Evolutionary conservation across 768 basidiomycete species (phyloP), one percentile per base, ranked within the genome.

Genomic region (Phylloporus arenicola): DNA sequence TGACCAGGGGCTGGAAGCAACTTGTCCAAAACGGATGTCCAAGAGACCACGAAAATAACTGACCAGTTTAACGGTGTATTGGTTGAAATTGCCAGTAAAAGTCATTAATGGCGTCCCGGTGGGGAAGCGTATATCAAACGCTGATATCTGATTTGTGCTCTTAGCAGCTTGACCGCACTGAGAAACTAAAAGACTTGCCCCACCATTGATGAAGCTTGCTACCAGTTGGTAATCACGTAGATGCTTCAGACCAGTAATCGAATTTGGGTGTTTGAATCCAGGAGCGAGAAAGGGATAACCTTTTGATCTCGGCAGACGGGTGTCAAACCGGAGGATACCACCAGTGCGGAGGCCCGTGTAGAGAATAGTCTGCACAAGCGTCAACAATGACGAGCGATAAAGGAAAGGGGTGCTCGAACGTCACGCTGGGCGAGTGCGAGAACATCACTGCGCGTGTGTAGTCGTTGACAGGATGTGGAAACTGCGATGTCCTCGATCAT

Each of bases 261-360:
- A 79, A 41, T 72, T 75, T 13, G 67, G 63, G 34, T 57, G 58
- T 8, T 56, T 48, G 13, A 55, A 75, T 29, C 66, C 57, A 19
- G 64, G 61, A 24, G 67, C 61, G 40, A 80, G 72, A 13, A 83
- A 70, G 41, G 64, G 70, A 45, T 72, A 63, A 0, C 70, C 70
- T 20, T 62, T 63, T 19, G 63, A 58, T 35, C 64, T 68, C n/a
- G 61, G 59, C 39, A 72, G 52, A 27, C 82, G 80, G 40, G 72
- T 69, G 62, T 87, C 86, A 54, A 84, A 85, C 19, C 78, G 72
- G 35, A 72, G 63, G 45, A 86, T 72, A 4, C 68, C 58, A 25
- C 84, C 86, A 53, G 78, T 83, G n/a, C 86, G 76, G 27, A 77
- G 69, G 12, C 83, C 83, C 0, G 81, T 67, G 52, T 80, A 81